Conservation (phyloP, 805 yeast species). For the Metschnikowia baotianmanensis region DNA sequence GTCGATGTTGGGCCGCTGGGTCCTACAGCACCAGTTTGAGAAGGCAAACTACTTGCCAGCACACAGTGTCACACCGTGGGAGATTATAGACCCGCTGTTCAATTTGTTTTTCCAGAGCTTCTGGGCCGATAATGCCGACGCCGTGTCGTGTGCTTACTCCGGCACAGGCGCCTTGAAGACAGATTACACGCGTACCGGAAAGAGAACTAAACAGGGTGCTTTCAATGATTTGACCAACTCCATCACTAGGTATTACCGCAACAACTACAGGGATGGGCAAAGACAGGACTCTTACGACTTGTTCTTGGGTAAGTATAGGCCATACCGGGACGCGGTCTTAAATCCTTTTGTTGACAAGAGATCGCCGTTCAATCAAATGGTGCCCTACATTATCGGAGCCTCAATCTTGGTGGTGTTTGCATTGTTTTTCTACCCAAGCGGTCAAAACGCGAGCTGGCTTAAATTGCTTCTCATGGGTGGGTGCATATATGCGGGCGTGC, state of each 20-base stretch:
- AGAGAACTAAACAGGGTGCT: constrained; percentile 84
- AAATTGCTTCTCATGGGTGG: constrained; percentile 53
- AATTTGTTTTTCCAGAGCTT: constrained; percentile 72
- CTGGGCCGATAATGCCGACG: constrained; percentile 99
- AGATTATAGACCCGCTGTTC: constrained; percentile 53
- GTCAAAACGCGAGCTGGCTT: constrained; percentile 52
- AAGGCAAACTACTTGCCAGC: constrained; percentile 49
- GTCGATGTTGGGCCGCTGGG: constrained; percentile 83
- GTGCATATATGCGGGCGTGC: constrained; percentile 45
- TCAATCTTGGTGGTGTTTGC: constrained; percentile 69
- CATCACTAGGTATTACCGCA: constrained; percentile 77
- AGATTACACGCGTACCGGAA: constrained; percentile 93
- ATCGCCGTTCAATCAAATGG: constrained; percentile 66
- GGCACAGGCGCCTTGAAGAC: constrained; percentile 98
- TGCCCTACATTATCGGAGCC: constrained; percentile 76
- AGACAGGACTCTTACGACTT: constrained; percentile 94
- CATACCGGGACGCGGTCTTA: constrained; percentile 50
- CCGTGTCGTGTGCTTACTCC: constrained; percentile 83
- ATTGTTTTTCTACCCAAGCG: constrained; percentile 70
- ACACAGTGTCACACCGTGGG: constrained; percentile 53
- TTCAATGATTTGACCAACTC: constrained; percentile 81
- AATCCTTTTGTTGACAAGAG: constrained; percentile 81
- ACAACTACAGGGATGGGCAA: constrained; percentile 84
- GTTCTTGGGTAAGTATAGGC: constrained; percentile 70
- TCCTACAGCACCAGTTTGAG: constrained; percentile 73